These are phyloP conservation scores for Trichosporon sp. DNA, from an alignment of 1,284 basidiomycete species.

Conservation along the genomic window DNA sequence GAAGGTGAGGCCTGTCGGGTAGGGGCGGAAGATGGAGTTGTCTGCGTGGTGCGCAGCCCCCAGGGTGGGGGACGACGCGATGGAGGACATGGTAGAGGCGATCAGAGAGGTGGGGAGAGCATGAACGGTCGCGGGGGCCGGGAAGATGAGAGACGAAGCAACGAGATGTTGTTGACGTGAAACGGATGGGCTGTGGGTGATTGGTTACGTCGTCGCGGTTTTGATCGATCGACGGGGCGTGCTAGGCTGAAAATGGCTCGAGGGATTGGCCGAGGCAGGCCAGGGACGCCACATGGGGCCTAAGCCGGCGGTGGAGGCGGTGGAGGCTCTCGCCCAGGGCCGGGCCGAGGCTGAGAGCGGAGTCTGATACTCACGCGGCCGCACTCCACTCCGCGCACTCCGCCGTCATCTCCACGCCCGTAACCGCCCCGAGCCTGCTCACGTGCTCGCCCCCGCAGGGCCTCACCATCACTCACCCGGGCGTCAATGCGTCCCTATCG, in stretches of 20 bases:
- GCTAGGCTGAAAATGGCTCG: not conserved
- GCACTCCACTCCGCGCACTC: not conserved
- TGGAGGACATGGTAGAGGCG: conserved; percentile 5
- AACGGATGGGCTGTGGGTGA: not conserved
- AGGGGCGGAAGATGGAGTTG: conserved; percentile 40
- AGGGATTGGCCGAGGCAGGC: not conserved
- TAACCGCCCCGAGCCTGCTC: not conserved
- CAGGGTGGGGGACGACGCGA: conserved; percentile 13
- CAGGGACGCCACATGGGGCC: not conserved
- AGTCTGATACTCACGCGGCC: not conserved
- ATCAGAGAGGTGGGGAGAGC: not conserved
- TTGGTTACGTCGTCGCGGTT: not conserved
- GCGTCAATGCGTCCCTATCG: not conserved
- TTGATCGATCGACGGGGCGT: not conserved
- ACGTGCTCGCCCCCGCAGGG: not conserved
- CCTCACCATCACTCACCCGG: not conserved
- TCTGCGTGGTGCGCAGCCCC: not conserved
- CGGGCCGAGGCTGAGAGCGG: not conserved
- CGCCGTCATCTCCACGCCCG: not conserved
- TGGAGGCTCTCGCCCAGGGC: too few relatives aligned
- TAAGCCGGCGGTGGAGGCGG: not conserved
- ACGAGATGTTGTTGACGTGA: not conserved
- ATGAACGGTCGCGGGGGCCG: not conserved
- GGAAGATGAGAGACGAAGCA: not conserved
- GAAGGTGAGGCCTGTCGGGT: conserved; percentile 41